These are phyloP conservation scores for Smittium culicis DNA, from an alignment of 371 early-diverging fungal species.

Conservation along the genomic window DNA sequence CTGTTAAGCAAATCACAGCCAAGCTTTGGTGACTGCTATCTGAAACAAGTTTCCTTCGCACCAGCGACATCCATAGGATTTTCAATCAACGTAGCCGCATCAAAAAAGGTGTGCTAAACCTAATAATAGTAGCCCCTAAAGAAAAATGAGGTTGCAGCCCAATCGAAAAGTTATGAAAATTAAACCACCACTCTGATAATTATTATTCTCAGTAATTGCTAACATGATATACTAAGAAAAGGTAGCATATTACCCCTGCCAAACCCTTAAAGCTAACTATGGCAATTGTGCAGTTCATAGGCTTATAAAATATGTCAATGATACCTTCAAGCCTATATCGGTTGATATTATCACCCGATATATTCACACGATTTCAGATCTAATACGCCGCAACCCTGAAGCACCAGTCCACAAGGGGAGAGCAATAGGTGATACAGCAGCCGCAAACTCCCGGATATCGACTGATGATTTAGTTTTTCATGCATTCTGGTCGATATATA, in stretches of 20 bases:
- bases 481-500: constrained; percentile 3
- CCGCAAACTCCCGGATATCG: not conserved
- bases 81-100: not conserved
- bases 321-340: not conserved
- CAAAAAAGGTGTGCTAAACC: not conserved
- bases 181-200: not conserved
- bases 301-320: not conserved
- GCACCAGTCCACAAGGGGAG: not conserved
- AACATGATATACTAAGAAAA: not conserved
- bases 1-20: not conserved
- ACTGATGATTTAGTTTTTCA: not conserved
- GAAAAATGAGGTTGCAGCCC: not conserved
- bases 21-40: not conserved
- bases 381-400: not conserved
- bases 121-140: not conserved
- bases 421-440: not conserved
- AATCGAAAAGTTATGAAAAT: not conserved
- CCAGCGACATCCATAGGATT: not conserved
- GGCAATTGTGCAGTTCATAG: not conserved
- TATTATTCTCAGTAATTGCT: not conserved
- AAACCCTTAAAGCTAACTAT: not conserved
- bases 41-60: not conserved
- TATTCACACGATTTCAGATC: not conserved
- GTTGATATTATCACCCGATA: not conserved
- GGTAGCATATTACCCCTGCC: not conserved